Evolutionary conservation across 1,284 basidiomycete genomes (phyloP).

Genomic region (Pisolithus thermaeus): DNA sequence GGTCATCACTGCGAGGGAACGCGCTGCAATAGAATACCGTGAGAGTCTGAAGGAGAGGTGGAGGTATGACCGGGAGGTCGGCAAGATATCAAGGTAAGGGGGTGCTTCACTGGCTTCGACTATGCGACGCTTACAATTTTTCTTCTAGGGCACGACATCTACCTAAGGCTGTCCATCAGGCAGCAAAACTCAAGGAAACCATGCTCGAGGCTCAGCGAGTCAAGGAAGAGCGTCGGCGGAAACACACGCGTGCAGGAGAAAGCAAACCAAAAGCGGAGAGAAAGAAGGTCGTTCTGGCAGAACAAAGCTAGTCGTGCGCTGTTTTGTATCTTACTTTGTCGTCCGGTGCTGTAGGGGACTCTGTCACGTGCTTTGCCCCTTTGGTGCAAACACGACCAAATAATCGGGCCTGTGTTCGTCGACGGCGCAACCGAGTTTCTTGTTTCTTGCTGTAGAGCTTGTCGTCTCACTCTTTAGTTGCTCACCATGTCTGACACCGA

Average conservation of each 20-base stretch:
- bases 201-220: constrained; percentile 88
- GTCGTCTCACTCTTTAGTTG: constrained; percentile 1
- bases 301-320: constrained; percentile 52
- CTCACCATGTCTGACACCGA: constrained; percentile 63
- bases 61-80: constrained; percentile 80
- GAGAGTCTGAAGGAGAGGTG: constrained; percentile 86
- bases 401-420: background rate
- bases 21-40: constrained; percentile 90
- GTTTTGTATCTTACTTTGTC: constrained; percentile 6
- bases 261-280: constrained; percentile 90
- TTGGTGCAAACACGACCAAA: constrained; percentile 16
- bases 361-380: background rate
- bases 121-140: background rate
- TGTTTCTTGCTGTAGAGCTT: background rate
- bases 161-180: constrained; percentile 87
- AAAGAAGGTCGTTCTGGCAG: constrained; percentile 77
- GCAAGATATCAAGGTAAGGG: constrained; percentile 74
- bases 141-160: constrained; percentile 72
- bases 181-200: constrained; percentile 82
- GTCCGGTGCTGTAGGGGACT: background rate
- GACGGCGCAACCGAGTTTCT: background rate
- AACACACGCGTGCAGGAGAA: constrained; percentile 80
- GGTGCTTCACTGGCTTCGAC: constrained; percentile 7
- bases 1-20: constrained; percentile 86
- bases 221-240: constrained; percentile 92